Conservation (phyloP, 306 rosid species). For the Oxytropis ochrocephala region DNA sequence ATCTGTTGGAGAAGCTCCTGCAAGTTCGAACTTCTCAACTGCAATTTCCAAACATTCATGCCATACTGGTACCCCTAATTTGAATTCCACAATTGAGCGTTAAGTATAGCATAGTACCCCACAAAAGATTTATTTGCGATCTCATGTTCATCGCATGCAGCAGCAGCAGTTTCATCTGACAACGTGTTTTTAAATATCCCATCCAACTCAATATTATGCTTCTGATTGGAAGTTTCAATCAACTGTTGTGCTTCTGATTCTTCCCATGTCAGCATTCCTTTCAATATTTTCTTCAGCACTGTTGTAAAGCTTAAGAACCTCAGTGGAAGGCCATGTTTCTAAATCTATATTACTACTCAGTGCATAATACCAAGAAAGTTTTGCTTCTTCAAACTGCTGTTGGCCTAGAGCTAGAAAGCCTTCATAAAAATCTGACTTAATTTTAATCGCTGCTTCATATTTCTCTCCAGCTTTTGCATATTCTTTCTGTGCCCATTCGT, state of each 20-base stretch:
- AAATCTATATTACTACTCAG: constrained; percentile 45
- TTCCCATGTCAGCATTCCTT: constrained; percentile 78
- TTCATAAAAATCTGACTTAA: constrained; percentile 76
- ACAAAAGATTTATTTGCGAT: constrained; percentile 69
- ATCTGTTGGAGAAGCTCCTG: constrained; percentile 85
- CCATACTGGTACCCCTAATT: constrained; percentile 67
- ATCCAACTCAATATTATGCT: constrained; percentile 46
- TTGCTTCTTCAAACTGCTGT: constrained; percentile 76
- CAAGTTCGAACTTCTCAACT: constrained; percentile 71
- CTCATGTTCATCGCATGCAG: constrained; percentile 57
- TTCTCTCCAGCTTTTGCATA: constrained; percentile 64
- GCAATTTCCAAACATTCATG: constrained; percentile 65
- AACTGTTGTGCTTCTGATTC: constrained; percentile 36
- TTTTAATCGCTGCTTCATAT: constrained; percentile 62
- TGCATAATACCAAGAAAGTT: constrained; percentile 77
- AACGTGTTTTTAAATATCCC: constrained; percentile 40
- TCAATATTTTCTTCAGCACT: constrained; percentile 77
- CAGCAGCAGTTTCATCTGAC: constrained; percentile 47
- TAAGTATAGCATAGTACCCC: constrained; percentile 94
- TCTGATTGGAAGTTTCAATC: constrained; percentile 34
- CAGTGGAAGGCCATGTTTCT: constrained; percentile 48
- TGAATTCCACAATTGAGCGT: constrained; percentile 75
- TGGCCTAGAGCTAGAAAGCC: constrained; percentile 77
- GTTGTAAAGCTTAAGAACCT: constrained; percentile 64
- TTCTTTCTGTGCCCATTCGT: constrained; percentile 67